Conservation (phyloP, 176 grass and related monocot species). For the Oryza longistaminata region DNA sequence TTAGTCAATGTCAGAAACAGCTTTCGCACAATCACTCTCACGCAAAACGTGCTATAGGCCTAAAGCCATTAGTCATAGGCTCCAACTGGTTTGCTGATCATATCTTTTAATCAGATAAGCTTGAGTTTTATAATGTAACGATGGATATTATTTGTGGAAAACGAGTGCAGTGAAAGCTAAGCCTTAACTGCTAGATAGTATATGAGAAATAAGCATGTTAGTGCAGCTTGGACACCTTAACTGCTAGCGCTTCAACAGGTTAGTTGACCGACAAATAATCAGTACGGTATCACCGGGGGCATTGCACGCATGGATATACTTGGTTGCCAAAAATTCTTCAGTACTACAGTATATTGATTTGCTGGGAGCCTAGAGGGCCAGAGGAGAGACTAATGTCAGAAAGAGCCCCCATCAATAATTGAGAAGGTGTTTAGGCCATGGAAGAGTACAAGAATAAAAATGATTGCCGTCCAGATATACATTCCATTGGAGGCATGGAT, state of each 20-base stretch:
- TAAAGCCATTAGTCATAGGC: neutral
- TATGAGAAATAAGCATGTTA: neutral
- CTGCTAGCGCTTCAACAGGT: neutral
- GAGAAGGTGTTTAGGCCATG: neutral
- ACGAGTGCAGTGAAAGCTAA: neutral
- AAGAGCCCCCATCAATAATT: slow-evolving; percentile 28
- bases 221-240: neutral
- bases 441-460: slow-evolving; percentile 36
- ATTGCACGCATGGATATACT: neutral
- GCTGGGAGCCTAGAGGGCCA: neutral
- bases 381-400: neutral
- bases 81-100: neutral
- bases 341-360: neutral
- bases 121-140: neutral
- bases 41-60: neutral
- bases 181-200: neutral
- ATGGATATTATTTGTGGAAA: neutral
- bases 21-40: slow-evolving; percentile 1
- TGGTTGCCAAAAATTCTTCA: neutral
- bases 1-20: neutral
- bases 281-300: neutral
- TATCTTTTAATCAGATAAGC: neutral
- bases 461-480: slow-evolving; percentile 25
- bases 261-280: neutral
- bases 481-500: neutral